Conservation (phyloP, 176 grass and related monocot species). For the Cenchrus purpureus region DNA sequence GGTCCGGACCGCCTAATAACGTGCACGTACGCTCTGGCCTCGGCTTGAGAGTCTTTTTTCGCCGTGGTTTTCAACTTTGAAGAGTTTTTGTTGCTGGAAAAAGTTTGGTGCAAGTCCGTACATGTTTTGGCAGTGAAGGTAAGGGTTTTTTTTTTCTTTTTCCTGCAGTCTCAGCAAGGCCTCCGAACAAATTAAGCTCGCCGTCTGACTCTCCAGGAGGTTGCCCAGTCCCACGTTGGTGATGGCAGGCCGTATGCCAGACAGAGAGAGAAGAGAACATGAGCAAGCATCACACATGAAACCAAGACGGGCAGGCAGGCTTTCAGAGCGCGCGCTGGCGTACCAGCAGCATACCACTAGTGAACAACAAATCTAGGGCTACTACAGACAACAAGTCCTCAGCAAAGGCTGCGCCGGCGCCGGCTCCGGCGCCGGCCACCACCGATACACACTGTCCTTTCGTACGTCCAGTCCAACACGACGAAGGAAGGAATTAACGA, state of each 20-base stretch:
- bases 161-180: background rate
- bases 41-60: background rate
- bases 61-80: no score
- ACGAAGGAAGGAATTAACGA: background rate
- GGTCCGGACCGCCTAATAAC: background rate
- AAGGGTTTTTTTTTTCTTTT: background rate
- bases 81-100: background rate
- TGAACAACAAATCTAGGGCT: conserved; percentile 31
- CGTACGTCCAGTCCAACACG: background rate
- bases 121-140: background rate
- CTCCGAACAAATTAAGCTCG: background rate
- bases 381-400: background rate
- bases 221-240: background rate
- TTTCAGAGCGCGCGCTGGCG: conserved; percentile 13
- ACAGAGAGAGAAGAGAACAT: background rate
- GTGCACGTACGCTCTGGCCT: background rate
- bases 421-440: conserved; percentile 1
- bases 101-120: background rate
- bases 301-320: conserved; percentile 11
- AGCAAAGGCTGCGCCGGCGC: conserved; percentile 3
- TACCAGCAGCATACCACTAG: conserved; percentile 11
- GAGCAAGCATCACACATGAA: conserved; percentile 16
- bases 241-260: background rate
- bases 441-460: background rate
- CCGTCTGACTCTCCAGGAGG: conserved; percentile 4